Base-by-base conservation (phyloP, 805 yeast species). In the Lachancea fermentati region DNA sequence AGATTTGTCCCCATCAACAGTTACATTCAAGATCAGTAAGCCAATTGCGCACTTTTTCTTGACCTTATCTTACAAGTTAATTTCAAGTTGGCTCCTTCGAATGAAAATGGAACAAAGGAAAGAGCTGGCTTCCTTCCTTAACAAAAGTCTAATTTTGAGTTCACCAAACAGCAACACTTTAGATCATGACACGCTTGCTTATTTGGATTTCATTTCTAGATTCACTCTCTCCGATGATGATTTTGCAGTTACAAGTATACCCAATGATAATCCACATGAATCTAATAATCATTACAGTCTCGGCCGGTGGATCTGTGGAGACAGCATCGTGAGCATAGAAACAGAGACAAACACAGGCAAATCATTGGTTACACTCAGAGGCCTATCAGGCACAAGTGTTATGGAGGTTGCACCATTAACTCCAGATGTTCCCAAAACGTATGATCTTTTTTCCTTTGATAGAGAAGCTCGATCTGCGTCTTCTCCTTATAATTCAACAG, bases 1-100 rank as follows among this genome's bases (percentile, higher is more conserved):
- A 9, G 85, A 78, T 30, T 65, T 64, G 4, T 62, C 70, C 18
- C 78, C 83, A 1, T 76, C 83, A 0, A 78, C 85, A 5, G 64
- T 57, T 7, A 49, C 66, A 3, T 56, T 63, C 29, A 73, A 66
- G 40, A 63, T 73, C 5, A 67, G 76, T 0, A 71, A 76, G 2
- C 68, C 71, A 2, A 51, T 84, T 33, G 70, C 84, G 0, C 78
- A 75, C 36, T 86, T 84, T 55, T 65, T 81, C 19, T 63, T 75
- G 18, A 66, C 78, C 1, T 63, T 82, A 34, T 83, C 95, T 0
- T 84, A 81, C 54, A 72, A 70, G 35, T 83, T 85, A 2, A 75
- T 87, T 18, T 66, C 81, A 1, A 70, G 73, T 32, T 84, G 94
- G 89, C 85, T 79, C 48, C 61, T 85, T 50, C 75, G 79, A 41